Conservation (phyloP, 345 rosid species). For the Nephelium lappaceum region DNA sequence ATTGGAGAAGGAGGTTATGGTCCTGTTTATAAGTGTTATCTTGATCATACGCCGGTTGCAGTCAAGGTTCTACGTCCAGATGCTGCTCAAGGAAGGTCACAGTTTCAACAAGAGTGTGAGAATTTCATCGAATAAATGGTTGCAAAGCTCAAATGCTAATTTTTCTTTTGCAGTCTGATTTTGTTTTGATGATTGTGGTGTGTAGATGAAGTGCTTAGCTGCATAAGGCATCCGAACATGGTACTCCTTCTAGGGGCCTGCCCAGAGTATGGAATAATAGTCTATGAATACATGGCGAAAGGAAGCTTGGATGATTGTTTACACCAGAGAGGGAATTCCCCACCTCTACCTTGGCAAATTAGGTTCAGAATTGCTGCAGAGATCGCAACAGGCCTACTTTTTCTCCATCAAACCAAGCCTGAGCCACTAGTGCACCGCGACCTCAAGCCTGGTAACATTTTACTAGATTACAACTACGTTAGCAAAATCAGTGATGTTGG, state of each 20-base stretch:
- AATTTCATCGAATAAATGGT: not conserved
- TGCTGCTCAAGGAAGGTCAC: conserved; percentile 94
- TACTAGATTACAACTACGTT: conserved; percentile 79
- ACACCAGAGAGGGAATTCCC: conserved; percentile 47
- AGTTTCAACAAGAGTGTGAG: conserved; percentile 89
- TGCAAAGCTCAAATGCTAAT: not conserved
- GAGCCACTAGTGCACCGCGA: conserved; percentile 98
- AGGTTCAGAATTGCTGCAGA: conserved; percentile 89
- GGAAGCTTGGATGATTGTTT: conserved; percentile 92
- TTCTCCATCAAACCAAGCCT: conserved; percentile 94
- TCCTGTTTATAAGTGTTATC: conserved; percentile 76
- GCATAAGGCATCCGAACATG: conserved; percentile 96
- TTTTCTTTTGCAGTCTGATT: not conserved
- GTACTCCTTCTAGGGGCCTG: conserved; percentile 95
- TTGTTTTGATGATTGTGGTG: not conserved
- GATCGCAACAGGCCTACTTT: conserved; percentile 78
- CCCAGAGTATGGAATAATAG: conserved; percentile 85
- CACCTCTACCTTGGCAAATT: conserved; percentile 80
- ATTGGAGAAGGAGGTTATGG: conserved; percentile 99
- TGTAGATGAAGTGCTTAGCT: conserved; percentile 86
- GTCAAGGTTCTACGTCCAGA: conserved; percentile 88
- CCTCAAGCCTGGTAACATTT: conserved; percentile 87
- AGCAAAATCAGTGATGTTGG: conserved; percentile 92
- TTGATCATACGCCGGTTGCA: conserved; percentile 87
- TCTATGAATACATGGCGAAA: conserved; percentile 86